Conservation (phyloP, 1,284 basidiomycete genomes). For the Pisolithus thermaeus region DNA sequence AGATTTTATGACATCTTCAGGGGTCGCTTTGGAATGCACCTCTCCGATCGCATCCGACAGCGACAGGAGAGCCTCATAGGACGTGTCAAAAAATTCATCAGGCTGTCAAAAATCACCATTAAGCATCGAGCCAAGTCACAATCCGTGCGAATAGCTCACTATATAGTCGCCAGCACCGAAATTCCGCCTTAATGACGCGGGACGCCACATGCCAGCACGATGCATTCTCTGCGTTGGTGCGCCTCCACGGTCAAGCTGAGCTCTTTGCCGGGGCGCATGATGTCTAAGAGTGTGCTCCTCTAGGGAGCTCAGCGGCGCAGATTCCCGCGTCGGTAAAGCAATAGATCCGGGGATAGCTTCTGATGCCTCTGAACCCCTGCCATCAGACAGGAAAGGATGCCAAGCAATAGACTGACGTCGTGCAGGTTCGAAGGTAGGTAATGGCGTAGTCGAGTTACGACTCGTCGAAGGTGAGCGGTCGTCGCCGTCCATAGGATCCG, state of each 20-base stretch:
- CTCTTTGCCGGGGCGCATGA: conserved; percentile 23
- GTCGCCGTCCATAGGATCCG: neutral
- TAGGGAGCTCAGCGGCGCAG: conserved; percentile 1
- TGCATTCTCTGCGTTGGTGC: conserved; percentile 1
- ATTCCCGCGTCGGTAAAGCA: neutral
- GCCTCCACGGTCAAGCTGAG: conserved; percentile 22
- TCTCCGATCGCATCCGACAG: conserved; percentile 57
- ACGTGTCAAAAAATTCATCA: conserved; percentile 66
- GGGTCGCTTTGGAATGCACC: conserved; percentile 54
- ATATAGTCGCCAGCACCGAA: conserved; percentile 50
- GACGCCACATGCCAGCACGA: neutral
- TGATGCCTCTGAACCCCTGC: neutral
- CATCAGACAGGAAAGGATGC: neutral
- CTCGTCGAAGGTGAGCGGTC: neutral
- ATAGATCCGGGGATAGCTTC: neutral
- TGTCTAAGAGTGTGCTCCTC: conserved; percentile 23
- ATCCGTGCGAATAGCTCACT: conserved; percentile 32
- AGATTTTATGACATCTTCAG: conserved; percentile 49
- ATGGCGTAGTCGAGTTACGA: neutral
- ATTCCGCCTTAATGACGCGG: conserved; percentile 22
- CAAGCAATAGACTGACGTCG: neutral
- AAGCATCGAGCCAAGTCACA: neutral
- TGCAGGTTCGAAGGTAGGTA: neutral
- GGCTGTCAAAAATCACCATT: conserved; percentile 35
- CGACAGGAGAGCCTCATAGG: conserved; percentile 62